These are phyloP conservation scores for Phragmites australis DNA, from an alignment of 176 grass and related monocot species.

Conservation along the genomic window DNA sequence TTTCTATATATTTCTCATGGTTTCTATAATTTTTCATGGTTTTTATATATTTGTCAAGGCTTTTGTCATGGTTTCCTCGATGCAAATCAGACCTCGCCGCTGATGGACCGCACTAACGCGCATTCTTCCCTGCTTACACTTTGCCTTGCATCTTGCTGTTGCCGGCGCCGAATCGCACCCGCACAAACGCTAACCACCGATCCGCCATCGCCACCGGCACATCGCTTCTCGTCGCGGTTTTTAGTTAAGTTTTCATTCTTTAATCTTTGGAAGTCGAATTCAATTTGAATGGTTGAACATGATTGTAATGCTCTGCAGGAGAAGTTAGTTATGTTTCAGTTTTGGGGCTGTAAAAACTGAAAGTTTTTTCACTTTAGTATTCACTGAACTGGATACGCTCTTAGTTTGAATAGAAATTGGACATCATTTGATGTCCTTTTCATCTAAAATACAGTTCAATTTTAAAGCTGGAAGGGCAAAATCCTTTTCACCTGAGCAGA, in stretches of 20 bases:
- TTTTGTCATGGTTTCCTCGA: too few species aligned
- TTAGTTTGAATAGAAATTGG: background rate
- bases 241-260: background rate
- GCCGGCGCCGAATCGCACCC: background rate
- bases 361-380: background rate
- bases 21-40: too few species aligned
- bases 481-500: fast-evolving
- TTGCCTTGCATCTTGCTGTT: background rate
- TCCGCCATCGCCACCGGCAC: background rate
- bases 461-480: background rate
- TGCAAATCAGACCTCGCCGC: background rate
- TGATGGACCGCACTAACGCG: background rate
- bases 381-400: background rate
- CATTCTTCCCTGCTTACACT: background rate
- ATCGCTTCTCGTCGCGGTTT: background rate
- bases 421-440: background rate
- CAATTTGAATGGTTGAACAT: background rate
- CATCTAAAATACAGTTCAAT: background rate
- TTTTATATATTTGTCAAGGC: too few species aligned
- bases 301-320: background rate
- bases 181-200: background rate
- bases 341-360: too few species aligned
- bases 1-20: too few species aligned
- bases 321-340: too few species aligned
- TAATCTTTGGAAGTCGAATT: background rate